These are phyloP conservation scores for Telfairia occidentalis DNA, from an alignment of 331 rosid genomes.

Conservation along the genomic window DNA sequence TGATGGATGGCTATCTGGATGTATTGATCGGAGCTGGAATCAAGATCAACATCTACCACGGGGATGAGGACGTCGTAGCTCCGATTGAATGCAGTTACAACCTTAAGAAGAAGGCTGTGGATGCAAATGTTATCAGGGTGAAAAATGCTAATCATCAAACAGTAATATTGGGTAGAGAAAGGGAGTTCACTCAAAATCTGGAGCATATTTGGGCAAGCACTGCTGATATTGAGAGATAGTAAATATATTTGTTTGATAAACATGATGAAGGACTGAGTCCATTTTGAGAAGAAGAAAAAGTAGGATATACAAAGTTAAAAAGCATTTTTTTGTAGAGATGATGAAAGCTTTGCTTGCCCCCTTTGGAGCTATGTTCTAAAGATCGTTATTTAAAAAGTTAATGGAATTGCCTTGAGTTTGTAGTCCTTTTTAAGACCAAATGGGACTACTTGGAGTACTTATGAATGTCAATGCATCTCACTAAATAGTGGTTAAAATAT, in stretches of 20 bases:
- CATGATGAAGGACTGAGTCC: not conserved
- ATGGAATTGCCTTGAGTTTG: not conserved
- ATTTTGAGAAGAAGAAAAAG: not conserved
- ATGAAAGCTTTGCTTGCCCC: no score
- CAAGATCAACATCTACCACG: conserved; percentile 45
- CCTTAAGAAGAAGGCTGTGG: conserved; percentile 39
- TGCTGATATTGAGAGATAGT: not conserved
- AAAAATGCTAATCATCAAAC: conserved; percentile 41
- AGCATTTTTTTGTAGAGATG: not conserved
- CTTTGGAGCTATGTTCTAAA: no score
- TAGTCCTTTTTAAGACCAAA: no score
- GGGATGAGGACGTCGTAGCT: conserved; percentile 50
- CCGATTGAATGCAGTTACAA: conserved; percentile 41
- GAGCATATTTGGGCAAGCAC: conserved; percentile 33
- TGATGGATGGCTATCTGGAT: conserved; percentile 35
- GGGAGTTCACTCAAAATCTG: conserved; percentile 29
- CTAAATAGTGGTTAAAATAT: no score
- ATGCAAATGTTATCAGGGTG: conserved; percentile 37
- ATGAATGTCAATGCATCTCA: no score
- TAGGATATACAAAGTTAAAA: not conserved
- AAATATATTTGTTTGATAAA: not conserved
- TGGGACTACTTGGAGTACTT: no score
- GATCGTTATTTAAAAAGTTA: no score
- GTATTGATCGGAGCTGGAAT: conserved; percentile 34
- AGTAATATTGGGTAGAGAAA: conserved; percentile 46